A percentile compares a stretch with the other conserved stretches of the same genome.
These are phyloP conservation scores for Ganoderma sinense DNA, from an alignment of 1,284 basidiomycete genomes.

Conservation along the genomic window DNA sequence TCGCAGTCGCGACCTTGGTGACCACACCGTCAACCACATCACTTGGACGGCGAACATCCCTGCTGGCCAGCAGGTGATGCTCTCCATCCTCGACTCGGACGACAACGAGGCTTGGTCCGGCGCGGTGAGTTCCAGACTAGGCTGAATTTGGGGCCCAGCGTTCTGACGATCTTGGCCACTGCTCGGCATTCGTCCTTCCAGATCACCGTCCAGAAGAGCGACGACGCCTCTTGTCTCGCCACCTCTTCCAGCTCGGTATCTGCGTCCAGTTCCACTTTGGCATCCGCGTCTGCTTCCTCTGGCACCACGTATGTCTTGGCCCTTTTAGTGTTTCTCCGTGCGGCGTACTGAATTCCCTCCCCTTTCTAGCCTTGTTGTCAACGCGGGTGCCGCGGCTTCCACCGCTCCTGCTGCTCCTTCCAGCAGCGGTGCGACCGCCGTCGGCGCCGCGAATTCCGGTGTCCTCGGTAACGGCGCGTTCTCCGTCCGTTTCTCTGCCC, in stretches of 20 bases:
- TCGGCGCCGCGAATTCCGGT: conserved; percentile 65
- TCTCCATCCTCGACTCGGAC: conserved; percentile 62
- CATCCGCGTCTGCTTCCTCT: conserved; percentile 26
- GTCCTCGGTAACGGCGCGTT: conserved; percentile 40
- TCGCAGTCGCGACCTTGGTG: conserved; percentile 63
- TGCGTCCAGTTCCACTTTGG: conserved; percentile 11
- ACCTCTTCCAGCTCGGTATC: conserved; percentile 7
- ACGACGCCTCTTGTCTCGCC: conserved; percentile 57
- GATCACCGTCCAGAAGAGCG: conserved; percentile 61
- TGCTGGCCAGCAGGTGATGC: conserved; percentile 55
- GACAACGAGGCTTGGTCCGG: conserved; percentile 72
- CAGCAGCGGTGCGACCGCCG: conserved; percentile 38
- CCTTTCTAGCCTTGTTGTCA: conserved; percentile 29
- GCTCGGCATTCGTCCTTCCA: conserved; percentile 36
- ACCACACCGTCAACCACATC: conserved; percentile 52
- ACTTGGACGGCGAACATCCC: conserved; percentile 57
- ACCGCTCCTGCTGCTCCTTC: conserved; percentile 30
- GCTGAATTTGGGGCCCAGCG: conserved; percentile 6
- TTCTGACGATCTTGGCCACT: background rate
- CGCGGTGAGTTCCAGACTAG: conserved; percentile 47
- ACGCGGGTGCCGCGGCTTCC: conserved; percentile 30
- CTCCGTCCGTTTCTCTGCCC: conserved; percentile 34
- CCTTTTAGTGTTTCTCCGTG: background rate
- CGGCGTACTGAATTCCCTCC: background rate
- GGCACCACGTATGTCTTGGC: conserved; percentile 32